Conservation (phyloP, 306 rosid species). For the Purshia tridentata region DNA sequence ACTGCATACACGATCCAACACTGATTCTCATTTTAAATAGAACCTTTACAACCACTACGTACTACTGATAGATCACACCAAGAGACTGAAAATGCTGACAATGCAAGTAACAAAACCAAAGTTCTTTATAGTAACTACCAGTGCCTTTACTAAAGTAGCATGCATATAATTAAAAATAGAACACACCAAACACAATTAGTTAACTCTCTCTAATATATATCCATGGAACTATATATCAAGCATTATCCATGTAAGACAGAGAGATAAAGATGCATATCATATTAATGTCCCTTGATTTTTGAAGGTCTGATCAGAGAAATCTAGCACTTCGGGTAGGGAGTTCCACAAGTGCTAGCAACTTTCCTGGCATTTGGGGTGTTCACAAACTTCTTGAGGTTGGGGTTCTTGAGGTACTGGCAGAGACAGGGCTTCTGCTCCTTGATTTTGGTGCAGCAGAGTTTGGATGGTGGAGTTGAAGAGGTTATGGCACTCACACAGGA, state of each 20-base stretch:
- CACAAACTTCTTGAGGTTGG: conserved; percentile 84
- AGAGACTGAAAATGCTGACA: conserved; percentile 44
- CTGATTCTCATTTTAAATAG: conserved; percentile 35
- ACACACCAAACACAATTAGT: conserved; percentile 35
- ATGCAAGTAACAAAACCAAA: conserved; percentile 27
- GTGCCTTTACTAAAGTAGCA: conserved; percentile 23
- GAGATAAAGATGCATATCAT: not conserved
- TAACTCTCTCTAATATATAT: conserved; percentile 26
- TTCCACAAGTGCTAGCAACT: conserved; percentile 89
- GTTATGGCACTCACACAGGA: conserved; percentile 89
- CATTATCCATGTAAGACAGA: conserved; percentile 24
- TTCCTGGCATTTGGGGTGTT: conserved; percentile 89
- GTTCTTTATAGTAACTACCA: conserved; percentile 25
- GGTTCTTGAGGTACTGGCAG: conserved; percentile 85
- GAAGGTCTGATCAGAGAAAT: not conserved
- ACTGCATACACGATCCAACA: conserved; percentile 24
- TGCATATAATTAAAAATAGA: conserved; percentile 27
- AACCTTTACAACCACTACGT: conserved; percentile 32
- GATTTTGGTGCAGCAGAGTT: conserved; percentile 82
- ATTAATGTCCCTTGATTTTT: not conserved
- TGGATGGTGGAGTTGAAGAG: conserved; percentile 69
- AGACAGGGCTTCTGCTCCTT: conserved; percentile 96
- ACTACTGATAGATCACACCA: conserved; percentile 40
- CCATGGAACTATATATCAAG: conserved; percentile 30
- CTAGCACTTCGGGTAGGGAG: conserved; percentile 91